Conservation (phyloP, 2,329 filamentous ascomycete species). For the Colletotrichum cereale region DNA sequence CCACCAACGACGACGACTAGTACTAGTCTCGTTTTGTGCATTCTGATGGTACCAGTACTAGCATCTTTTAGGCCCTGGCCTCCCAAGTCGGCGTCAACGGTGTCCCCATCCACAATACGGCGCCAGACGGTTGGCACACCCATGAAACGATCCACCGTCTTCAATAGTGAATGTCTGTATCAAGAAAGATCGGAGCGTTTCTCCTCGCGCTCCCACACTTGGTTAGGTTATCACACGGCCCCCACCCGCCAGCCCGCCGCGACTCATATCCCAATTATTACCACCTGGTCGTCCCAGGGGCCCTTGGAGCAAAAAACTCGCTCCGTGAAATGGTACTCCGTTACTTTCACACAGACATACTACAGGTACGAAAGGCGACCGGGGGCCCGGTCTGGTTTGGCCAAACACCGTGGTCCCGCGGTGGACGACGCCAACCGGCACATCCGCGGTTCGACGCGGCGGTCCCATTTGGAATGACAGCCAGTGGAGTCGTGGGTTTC, state of each 20-base stretch:
- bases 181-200: constrained; percentile 25
- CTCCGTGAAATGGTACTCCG: constrained; percentile 9
- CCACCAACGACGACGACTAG: not conserved
- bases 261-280: constrained; percentile 35
- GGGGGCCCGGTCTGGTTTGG: constrained; percentile 6
- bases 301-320: not conserved
- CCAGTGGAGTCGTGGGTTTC: constrained; percentile 7
- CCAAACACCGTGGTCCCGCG: not conserved
- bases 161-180: not conserved
- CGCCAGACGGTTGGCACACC: constrained; percentile 10
- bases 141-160: constrained; percentile 29
- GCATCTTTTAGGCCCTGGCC: not conserved
- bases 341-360: constrained; percentile 14
- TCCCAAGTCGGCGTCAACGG: not conserved
- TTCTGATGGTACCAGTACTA: not conserved
- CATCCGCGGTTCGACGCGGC: constrained; percentile 34
- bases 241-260: constrained; percentile 15
- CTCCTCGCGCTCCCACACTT: constrained; percentile 7
- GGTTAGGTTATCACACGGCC: constrained; percentile 30
- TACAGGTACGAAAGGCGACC: not conserved
- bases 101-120: constrained; percentile 1
- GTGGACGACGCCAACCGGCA: constrained; percentile 33
- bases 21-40: constrained; percentile 3
- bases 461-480: constrained; percentile 38
- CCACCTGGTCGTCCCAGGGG: constrained; percentile 3